Base-by-base conservation (phyloP, 1,139 yeast species). In the Geotrichum cucujoidarum region DNA sequence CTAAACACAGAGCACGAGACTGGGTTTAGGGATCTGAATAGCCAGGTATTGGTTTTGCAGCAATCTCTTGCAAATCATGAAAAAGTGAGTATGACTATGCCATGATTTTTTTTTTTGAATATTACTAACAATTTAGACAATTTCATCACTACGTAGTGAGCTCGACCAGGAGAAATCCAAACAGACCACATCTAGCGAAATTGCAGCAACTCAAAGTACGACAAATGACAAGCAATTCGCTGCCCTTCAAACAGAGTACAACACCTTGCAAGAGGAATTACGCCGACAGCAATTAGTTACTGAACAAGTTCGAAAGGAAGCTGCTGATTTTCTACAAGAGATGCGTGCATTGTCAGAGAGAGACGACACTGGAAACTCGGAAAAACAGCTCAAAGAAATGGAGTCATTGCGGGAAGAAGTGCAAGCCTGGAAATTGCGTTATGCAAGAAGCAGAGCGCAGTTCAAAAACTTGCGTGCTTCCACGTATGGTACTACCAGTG, bases 231-330 rank as follows among this genome's bases (percentile, higher is more conserved):
- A 48, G 16, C 51, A 51, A 42, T 56, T 58, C 29, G 56, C 56
- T 11, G 47, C 52, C 18, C 53, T 61, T 22, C 47, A 50, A 25
- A 48, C 45, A 17, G 59, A 58, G 21, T 59, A 60, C 43, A 47
- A 45, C n/a, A 49, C 49, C 31, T 52, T 48, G 2, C 45, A 43
- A 30, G 39, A 40, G 18, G 68, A 68, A 48, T 55, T 69, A n/a
- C 61, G 57, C 29, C 61, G 60, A 40, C 73, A 69, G 53, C 69
- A 65, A 39, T 52, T 52, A 24, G 59, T 69, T 11, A 69, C 72
- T 0, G 70, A 68, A 21, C 68, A 68, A 51, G 73, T 71, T 14
- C 62, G 71, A 14, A 53, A 59, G 4, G 74, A 71, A 52, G 74
- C 74, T 1, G 58, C 65, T 5, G 62, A 56, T n/a, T 66, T 70